Evolutionary conservation across 495 filamentous ascomycete species (phyloP).

Genomic region (Xylaria sp.): DNA sequence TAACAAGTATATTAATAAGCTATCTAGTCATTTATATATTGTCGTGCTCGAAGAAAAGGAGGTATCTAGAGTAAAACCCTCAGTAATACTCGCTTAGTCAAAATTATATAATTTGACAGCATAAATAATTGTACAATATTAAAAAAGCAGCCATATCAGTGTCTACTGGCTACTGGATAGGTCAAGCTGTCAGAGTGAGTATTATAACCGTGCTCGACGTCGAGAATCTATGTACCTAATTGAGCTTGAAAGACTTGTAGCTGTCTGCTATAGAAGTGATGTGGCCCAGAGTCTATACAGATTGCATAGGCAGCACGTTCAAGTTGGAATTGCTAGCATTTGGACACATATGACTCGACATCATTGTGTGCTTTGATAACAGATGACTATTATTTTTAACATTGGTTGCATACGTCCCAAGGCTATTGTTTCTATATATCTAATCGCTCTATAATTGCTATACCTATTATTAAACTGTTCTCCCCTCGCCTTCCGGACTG

Average conservation of each 20-base stretch:
- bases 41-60: neutral
- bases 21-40: neutral
- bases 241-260: neutral
- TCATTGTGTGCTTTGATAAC: neutral
- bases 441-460: neutral
- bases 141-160: neutral
- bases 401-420: no score
- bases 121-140: neutral
- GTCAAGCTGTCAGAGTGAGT: neutral
- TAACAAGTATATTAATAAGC: neutral
- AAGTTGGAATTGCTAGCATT: no score
- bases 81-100: neutral
- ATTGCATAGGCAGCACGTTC: no score
- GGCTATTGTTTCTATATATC: neutral
- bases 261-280: neutral
- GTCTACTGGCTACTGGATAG: neutral
- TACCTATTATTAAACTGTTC: neutral
- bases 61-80: neutral
- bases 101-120: neutral
- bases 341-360: no score
- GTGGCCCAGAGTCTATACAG: neutral
- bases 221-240: neutral
- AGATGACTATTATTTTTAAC: neutral
- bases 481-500: neutral
- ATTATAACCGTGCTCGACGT: neutral